Conservation (phyloP, 2,329 filamentous ascomycete species). For the Daldinia sp. region DNA sequence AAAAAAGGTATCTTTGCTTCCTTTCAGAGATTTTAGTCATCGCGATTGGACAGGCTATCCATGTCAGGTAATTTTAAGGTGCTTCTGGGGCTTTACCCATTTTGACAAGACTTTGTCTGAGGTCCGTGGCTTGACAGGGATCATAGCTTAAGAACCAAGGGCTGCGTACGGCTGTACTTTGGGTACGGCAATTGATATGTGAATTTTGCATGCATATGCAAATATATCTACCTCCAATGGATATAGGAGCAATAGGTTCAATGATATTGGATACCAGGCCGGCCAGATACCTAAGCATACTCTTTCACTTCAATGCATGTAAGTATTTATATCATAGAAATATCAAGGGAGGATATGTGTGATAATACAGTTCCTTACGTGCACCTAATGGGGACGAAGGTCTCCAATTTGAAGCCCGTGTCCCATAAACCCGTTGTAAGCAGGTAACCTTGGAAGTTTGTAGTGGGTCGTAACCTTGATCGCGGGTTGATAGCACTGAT, state of each 20-base stretch:
- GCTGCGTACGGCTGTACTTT: not conserved
- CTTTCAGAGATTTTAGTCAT: constrained; percentile 18
- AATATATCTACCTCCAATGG: no score
- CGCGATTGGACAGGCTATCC: constrained; percentile 37
- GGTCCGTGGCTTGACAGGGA: constrained; percentile 29
- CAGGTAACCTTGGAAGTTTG: constrained; percentile 10
- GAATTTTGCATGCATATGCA: not conserved
- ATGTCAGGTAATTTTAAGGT: constrained; percentile 44
- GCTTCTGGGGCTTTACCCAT: constrained; percentile 38
- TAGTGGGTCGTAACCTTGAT: constrained; percentile 24
- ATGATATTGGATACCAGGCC: not conserved
- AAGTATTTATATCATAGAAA: not conserved
- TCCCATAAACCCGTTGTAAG: constrained; percentile 12
- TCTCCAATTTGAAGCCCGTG: constrained; percentile 22
- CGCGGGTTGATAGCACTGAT: constrained; percentile 23
- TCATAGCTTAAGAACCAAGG: constrained; percentile 7
- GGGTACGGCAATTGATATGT: no score
- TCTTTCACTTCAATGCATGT: not conserved
- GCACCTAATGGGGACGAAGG: not conserved
- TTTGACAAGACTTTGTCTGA: constrained; percentile 27
- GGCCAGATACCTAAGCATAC: no score
- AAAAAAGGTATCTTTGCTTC: constrained; percentile 25
- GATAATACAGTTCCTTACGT: not conserved
- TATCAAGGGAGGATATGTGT: not conserved
- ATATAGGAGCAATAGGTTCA: not conserved